Evolutionary conservation across 495 filamentous ascomycete genomes (phyloP), one percentile per base, ranked within the genome.

Genomic region (Lepraria neglecta): DNA sequence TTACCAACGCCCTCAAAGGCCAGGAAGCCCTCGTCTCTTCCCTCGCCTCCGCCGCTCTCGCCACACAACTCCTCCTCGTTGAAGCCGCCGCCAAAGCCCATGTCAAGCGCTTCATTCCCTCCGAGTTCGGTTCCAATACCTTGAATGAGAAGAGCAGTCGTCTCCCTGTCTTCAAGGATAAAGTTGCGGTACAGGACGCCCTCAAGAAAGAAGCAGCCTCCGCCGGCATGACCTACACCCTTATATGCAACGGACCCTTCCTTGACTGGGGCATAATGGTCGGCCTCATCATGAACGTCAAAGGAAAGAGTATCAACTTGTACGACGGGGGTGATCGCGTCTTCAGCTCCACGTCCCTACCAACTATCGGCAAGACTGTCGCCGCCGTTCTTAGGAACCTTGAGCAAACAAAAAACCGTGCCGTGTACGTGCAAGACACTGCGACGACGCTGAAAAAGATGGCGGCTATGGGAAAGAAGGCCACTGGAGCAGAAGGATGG

Each of bases 91-190:
- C 82, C 19, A 75, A 76, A 0, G 84, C 82, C 1, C 77, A 79
- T 15, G 83, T 89, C 3, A 74, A 78, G 68, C 78, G 85, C 31
- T 85, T 86, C 63, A 74, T 89, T 47, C 86, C 85, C 0, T 82
- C 79, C 12, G 84, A 87, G 63, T 90, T 83, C 61, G 87, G 86
- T 43, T 72, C 67, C 48, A 73, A 84, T 56, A 72, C 72, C 1
- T 60, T 74, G 50, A 76, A 84, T 50, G 65, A 72, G 4, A 69
- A 73, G 9, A 64, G 65, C 2, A 44, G 64, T 3, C 53, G 66
- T 10, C 66, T 80, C 1, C 75, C 77, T 5, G 63, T 83, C 45
- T 73, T 82, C 43, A 70, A 57, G 1, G 69, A 71, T 21, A 87
- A 87, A 68, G 68, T 80, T n/a, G 67, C 64, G 3, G 60, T 76